Percentiles rank a stretch among this genome's conserved stretches.
phyloP scores from a whole-genome alignment of 2,329 filamentous ascomycete species.

The Ceratocystis lukuohia region DNA sequence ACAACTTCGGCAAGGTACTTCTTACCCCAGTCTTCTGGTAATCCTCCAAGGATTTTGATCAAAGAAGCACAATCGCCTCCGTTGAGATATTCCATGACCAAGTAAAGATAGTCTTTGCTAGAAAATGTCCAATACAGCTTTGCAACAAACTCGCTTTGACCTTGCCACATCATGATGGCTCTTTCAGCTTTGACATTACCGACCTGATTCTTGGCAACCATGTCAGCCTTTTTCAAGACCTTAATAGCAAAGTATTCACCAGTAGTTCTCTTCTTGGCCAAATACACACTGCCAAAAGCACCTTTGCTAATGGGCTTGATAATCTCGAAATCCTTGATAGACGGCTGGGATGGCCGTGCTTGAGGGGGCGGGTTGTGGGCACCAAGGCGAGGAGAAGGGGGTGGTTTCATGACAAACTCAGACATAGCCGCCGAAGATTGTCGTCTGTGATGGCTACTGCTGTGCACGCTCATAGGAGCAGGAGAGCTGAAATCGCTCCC shows the following conservation, averaged over 20 bases:
- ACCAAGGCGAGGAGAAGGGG: slow-evolving; percentile 68
- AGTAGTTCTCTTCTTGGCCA: slow-evolving; percentile 97
- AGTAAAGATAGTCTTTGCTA: slow-evolving; percentile 95
- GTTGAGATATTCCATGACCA: slow-evolving; percentile 98
- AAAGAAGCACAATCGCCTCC: slow-evolving; percentile 93
- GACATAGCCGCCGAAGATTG: slow-evolving; percentile 87
- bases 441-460: slow-evolving; percentile 54
- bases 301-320: slow-evolving; percentile 99
- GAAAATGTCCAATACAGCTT: slow-evolving; percentile 99
- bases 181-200: slow-evolving; percentile 97
- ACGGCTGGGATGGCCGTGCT: slow-evolving; percentile 77
- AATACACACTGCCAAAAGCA: slow-evolving; percentile 92
- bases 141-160: slow-evolving; percentile 95
- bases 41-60: slow-evolving; percentile 81
- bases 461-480: slow-evolving; percentile 40
- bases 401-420: slow-evolving; percentile 49
- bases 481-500: slow-evolving; percentile 72
- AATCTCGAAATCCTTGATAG: slow-evolving; percentile 98
- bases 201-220: slow-evolving; percentile 99
- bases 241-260: slow-evolving; percentile 99
- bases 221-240: slow-evolving; percentile 97
- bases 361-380: slow-evolving; percentile 68
- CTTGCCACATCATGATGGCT: slow-evolving; percentile 99
- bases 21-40: slow-evolving; percentile 95
- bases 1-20: slow-evolving; percentile 96